Evolutionary conservation across 495 filamentous ascomycete species (phyloP).

Genomic region (Penicillium angulare): DNA sequence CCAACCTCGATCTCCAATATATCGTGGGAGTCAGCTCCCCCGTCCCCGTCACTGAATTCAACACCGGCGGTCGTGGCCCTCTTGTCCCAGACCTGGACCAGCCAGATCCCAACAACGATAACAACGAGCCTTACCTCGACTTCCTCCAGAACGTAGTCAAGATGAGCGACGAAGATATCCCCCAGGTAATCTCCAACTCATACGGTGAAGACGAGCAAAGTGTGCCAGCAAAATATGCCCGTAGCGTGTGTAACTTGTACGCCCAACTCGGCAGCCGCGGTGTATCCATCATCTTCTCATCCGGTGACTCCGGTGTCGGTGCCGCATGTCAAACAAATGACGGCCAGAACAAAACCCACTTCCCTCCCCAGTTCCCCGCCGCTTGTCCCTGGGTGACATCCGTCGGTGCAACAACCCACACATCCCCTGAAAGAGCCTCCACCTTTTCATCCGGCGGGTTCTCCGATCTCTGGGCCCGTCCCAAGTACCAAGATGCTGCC

Average conservation of each 20-base stretch:
- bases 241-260: conserved; percentile 66
- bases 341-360: conserved; percentile 62
- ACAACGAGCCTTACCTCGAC: conserved; percentile 75
- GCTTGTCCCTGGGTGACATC: conserved; percentile 72
- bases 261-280: conserved; percentile 73
- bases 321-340: conserved; percentile 64
- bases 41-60: conserved; percentile 63
- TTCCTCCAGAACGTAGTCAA: conserved; percentile 63
- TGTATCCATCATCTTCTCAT: conserved; percentile 68
- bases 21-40: conserved; percentile 58
- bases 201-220: conserved; percentile 81
- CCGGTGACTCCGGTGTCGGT: conserved; percentile 72
- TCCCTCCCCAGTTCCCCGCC: conserved; percentile 69
- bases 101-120: conserved; percentile 51
- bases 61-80: conserved; percentile 60
- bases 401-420: conserved; percentile 63
- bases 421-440: conserved; percentile 56
- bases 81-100: conserved; percentile 62
- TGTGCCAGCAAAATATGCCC: conserved; percentile 64
- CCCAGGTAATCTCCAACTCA: conserved; percentile 72
- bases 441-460: conserved; percentile 67
- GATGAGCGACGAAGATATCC: conserved; percentile 52
- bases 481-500: conserved; percentile 58
- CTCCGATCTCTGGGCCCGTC: conserved; percentile 60
- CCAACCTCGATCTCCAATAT: conserved; percentile 76